A percentile compares a stretch with the other conserved stretches of the same genome.
Conservation (phyloP, 2,329 filamentous ascomycete species). For the Cadophora sp. region DNA sequence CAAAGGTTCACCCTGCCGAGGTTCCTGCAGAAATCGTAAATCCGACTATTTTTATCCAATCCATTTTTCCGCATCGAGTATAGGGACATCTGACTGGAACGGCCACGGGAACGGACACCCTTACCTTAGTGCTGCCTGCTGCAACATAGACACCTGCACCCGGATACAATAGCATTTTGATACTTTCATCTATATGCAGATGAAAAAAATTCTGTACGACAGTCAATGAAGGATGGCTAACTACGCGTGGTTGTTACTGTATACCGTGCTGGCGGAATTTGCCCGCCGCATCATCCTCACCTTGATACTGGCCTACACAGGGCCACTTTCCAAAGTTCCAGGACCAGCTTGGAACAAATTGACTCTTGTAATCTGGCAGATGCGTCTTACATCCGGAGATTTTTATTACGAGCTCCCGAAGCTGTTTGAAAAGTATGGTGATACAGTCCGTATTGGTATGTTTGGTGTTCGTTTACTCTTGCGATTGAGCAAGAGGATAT, state of each 20-base stretch:
- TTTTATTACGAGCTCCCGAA: slow-evolving; percentile 16
- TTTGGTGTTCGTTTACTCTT: too few relatives aligned
- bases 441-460: slow-evolving; percentile 31
- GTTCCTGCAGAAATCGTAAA: neutral
- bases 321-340: slow-evolving; percentile 33
- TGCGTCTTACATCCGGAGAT: slow-evolving; percentile 26
- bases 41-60: neutral
- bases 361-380: slow-evolving; percentile 23
- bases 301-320: slow-evolving; percentile 26
- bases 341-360: slow-evolving; percentile 29
- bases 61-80: neutral
- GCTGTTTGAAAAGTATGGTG: slow-evolving; percentile 32
- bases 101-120: neutral
- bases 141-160: neutral
- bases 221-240: neutral
- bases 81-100: neutral
- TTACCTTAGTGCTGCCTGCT: neutral
- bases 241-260: slow-evolving; percentile 2
- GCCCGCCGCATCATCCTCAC: slow-evolving; percentile 21
- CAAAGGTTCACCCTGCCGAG: neutral
- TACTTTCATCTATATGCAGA: too few relatives aligned
- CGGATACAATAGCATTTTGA: too few relatives aligned
- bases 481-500: too few relatives aligned
- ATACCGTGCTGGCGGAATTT: slow-evolving; percentile 17
- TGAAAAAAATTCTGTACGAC: too few relatives aligned